Base-by-base conservation (phyloP, 2,329 filamentous ascomycete genomes). In the Thelonectria olida region DNA sequence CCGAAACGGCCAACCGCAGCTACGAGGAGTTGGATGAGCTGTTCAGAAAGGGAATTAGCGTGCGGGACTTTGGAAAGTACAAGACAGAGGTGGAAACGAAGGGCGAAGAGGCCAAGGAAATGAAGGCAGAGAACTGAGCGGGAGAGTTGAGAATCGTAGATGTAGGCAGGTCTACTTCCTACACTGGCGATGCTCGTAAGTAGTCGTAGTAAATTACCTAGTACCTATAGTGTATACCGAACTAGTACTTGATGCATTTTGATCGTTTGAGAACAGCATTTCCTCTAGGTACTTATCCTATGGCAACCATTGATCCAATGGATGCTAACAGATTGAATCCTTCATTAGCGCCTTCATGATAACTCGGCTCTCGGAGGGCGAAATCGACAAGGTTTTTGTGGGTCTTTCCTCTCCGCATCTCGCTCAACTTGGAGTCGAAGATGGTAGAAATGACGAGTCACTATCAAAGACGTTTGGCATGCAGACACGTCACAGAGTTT, bases 11-110 rank as follows among this genome's bases (percentile, higher is more conserved):
- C 7, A 58, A 60, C 7, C 59, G 58, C 10, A 69, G 65, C 2
- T 63, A 63, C 7, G 67, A 70, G n/a, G 61, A 59, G 45, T 17
- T 65, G 22, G 63, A 63, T 22, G 60, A 65, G 27, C 54, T 63
- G 23, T 63, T 65, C 25, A 38, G 34, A 9, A 65, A 61, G 60
- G 42, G 51, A 1, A 49, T 65, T 12, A 52, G 52, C 10, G 63
- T 58, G 6, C 52, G 56, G 15, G 52, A 65, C 13, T 61, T 63
- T 22, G 39, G 25, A 5, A 48, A 22, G 0, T 61, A 64, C n/a
- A 66, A 64, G 63, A 58, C 61, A 12, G 61, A 66, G 17, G 51
- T 56, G 15, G 34, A 59, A 12, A 34, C 19, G 8, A 54, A 44
- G n/a, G 50, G 36, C 7, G 57, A 59, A 13, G 57, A 54, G 9